Percentiles rank a stretch among this genome's conserved stretches.
Evolutionary conservation across 371 early-diverging fungal species (phyloP).

Genomic region (Rhizopus delemar): DNA sequence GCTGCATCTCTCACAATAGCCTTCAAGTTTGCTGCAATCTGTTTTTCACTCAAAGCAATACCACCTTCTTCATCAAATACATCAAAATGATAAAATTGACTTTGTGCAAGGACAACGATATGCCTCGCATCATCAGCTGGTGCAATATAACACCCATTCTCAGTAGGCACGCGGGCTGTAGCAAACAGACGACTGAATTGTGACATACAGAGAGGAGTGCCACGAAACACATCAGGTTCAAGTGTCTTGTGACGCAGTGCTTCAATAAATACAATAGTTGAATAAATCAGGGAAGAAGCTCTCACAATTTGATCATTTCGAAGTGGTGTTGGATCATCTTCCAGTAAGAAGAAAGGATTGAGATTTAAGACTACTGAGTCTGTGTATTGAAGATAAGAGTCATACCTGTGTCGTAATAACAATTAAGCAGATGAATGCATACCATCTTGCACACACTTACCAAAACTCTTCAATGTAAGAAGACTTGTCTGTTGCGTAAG

Average conservation of each 20-base stretch:
- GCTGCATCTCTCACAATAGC: conserved; percentile 46
- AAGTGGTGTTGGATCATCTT: conserved; percentile 56
- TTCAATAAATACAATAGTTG: conserved; percentile 56
- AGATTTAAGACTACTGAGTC: conserved; percentile 54
- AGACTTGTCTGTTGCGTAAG: conserved; percentile 59
- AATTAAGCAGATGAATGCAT: neutral
- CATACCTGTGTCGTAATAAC: conserved; percentile 32
- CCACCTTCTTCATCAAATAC: conserved; percentile 57
- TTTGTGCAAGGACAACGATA: conserved; percentile 65
- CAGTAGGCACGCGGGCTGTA: conserved; percentile 63
- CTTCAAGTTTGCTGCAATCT: conserved; percentile 49
- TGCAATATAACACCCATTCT: conserved; percentile 53
- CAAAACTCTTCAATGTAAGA: conserved; percentile 62
- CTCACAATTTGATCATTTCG: conserved; percentile 54
- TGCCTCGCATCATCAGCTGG: conserved; percentile 50
- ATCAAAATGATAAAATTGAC: conserved; percentile 70
- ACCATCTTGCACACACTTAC: conserved; percentile 25
- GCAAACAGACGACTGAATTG: conserved; percentile 66
- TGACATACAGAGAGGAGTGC: conserved; percentile 68
- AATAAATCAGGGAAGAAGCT: conserved; percentile 52
- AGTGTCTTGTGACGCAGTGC: conserved; percentile 50
- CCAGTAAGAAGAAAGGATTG: conserved; percentile 56
- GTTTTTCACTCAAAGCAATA: conserved; percentile 48
- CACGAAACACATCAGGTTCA: conserved; percentile 68
- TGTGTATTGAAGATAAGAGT: conserved; percentile 47